Conservation (phyloP, 345 rosid species). For the Theobroma cacao region DNA sequence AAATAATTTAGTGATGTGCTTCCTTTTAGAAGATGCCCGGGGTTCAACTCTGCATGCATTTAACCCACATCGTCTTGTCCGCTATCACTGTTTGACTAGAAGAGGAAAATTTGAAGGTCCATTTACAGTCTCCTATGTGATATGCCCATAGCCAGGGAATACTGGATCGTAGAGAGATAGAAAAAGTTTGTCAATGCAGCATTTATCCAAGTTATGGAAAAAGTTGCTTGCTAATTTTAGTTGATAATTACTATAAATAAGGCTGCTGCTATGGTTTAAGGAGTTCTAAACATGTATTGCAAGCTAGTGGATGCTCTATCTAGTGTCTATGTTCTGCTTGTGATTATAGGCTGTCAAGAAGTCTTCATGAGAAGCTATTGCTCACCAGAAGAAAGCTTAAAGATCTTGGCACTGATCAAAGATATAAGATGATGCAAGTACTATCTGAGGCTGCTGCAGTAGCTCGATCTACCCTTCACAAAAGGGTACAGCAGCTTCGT, state of each 20-base stretch:
- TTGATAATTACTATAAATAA: not conserved
- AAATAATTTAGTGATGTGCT: not conserved
- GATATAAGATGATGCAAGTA: slow-evolving; percentile 49
- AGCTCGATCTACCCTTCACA: slow-evolving; percentile 63
- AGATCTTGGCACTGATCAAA: slow-evolving; percentile 46
- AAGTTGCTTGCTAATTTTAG: not conserved
- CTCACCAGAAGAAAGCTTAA: slow-evolving; percentile 44
- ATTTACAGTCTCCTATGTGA: not conserved
- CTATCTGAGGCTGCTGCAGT: slow-evolving; percentile 52
- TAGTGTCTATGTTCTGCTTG: not conserved
- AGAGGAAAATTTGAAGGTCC: not conserved
- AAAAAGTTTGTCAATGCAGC: not conserved
- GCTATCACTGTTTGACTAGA: not conserved
- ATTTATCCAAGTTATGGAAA: not conserved
- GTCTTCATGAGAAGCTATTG: slow-evolving; percentile 51
- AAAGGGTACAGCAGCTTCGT: slow-evolving; percentile 60
- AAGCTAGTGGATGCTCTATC: not conserved
- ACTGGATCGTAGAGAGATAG: not conserved
- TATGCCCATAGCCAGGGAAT: not conserved
- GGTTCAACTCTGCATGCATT: not conserved
- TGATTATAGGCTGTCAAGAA: slow-evolving; percentile 59
- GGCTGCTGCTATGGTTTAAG: not conserved
- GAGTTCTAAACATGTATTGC: not conserved
- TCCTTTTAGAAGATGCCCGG: not conserved
- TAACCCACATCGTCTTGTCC: not conserved